Evolutionary conservation across 768 basidiomycete species (phyloP).

Genomic region (Leccinum broughii): DNA sequence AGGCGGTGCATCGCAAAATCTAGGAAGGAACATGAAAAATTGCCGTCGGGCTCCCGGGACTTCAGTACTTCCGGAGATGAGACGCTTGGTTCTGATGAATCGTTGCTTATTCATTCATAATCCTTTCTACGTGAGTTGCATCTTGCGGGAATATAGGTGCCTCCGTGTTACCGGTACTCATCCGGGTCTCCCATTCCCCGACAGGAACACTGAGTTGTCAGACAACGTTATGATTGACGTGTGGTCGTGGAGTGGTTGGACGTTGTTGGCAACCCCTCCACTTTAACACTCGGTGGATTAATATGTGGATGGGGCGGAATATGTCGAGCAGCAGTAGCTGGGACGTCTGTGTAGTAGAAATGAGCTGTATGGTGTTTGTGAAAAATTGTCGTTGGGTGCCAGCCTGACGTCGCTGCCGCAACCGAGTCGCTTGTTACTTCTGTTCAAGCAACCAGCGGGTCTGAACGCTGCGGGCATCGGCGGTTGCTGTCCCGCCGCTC

Average conservation of each 20-base stretch:
- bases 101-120: constrained; percentile 12
- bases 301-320: neutral
- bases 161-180: neutral
- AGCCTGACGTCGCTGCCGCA: constrained; percentile 16
- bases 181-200: neutral
- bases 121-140: constrained; percentile 11
- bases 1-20: constrained; percentile 43
- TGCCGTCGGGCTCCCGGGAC: neutral
- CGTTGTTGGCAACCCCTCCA: neutral
- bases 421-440: constrained; percentile 22
- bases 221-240: constrained; percentile 15
- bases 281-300: neutral
- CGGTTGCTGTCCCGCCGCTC: constrained; percentile 19
- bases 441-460: constrained; percentile 15
- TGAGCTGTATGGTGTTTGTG: constrained; percentile 12
- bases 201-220: neutral
- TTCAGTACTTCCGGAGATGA: constrained; percentile 3
- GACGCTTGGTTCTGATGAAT: constrained; percentile 3
- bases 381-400: constrained; percentile 28
- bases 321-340: constrained; percentile 19
- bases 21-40: constrained; percentile 11
- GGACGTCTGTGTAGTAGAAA: constrained; percentile 8
- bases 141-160: neutral
- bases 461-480: constrained; percentile 23
- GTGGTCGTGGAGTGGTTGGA: neutral